Percentiles rank a stretch among this genome's conserved stretches.
Evolutionary conservation across 1,284 basidiomycete genomes (phyloP).

Genomic region (Sanghuangporus baumii): DNA sequence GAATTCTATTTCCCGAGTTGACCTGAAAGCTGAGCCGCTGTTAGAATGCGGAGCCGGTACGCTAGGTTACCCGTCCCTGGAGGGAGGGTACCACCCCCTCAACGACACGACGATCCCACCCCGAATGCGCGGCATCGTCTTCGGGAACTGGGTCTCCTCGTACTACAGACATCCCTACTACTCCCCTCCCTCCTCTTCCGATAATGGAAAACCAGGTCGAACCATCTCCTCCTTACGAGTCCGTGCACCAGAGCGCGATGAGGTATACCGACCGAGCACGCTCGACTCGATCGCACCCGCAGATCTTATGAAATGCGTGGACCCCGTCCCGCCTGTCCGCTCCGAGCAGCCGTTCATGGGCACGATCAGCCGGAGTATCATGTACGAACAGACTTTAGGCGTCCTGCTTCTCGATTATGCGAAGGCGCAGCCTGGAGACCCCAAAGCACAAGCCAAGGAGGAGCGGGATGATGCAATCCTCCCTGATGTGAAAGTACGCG

Average conservation of each 20-base stretch:
- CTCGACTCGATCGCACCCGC: conserved; percentile 4
- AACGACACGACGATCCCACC: conserved; percentile 8
- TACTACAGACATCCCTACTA: conserved; percentile 15
- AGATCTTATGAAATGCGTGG: conserved; percentile 8
- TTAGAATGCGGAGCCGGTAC: conserved; percentile 5
- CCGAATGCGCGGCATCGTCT: conserved; percentile 4
- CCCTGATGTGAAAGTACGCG: conserved; percentile 1
- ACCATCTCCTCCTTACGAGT: neutral
- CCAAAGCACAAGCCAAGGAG: neutral
- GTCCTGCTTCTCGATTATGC: neutral
- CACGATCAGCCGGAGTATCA: neutral
- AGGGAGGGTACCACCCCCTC: conserved; percentile 14
- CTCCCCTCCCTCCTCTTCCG: neutral
- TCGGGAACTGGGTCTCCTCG: conserved; percentile 17
- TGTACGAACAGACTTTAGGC: conserved; percentile 1
- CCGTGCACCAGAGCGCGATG: neutral
- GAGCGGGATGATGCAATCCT: neutral
- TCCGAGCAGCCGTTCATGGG: conserved; percentile 5
- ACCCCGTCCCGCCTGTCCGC: conserved; percentile 3
- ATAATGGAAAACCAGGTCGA: neutral
- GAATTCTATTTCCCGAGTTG: neutral
- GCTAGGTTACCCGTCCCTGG: conserved; percentile 8
- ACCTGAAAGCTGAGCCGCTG: too few relatives aligned
- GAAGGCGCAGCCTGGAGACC: neutral
- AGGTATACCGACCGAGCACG: neutral